Base-by-base conservation (phyloP, 495 filamentous ascomycete species). In the Xeromyces bisporus region DNA sequence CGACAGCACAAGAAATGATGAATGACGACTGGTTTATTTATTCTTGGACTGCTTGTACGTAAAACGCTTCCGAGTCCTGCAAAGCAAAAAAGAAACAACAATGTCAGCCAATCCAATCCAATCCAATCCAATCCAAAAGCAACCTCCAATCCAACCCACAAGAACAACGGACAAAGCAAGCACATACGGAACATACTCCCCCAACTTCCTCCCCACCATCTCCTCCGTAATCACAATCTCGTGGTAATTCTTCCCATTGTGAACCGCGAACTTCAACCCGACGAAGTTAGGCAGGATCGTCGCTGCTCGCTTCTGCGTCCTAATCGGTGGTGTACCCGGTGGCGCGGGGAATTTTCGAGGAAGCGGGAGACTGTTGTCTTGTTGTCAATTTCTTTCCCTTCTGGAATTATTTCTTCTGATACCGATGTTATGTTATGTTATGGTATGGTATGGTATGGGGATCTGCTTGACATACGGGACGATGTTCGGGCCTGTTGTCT, bases 241-340 rank as follows among this genome's bases (percentile, higher is more conserved):
- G 37, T 80, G 52, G 49, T 97, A 97, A 1, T 66, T 71, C 68
- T 93, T 96, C 41, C 89, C 89, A 53, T 94, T 96, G 49, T 97
- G 79, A 13, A 97, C 71, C 46, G 87, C 79, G 56, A 96, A 97
- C 46, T 72, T 77, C 41, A 92, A 61, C 5, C 89, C 91, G 16
- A 97, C 85, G 54, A 96, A 96, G 52, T 82, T 91, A 23, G 89
- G 89, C 14, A 96, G 70, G 46, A 97, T 94, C 26, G 89, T 96
- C 25, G 89, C 89, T 32, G 71, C 66, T 40, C 89, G 79, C 18
- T 87, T 86, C 53, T 82, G 78, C 12, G 89, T 97, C 40, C 69
- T 74, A 55, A 96, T 87, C 6, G 84, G 81, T 23, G 67, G 69
- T 4, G 67, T 58, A 42, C 77, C 79, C 0, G 72, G 63, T 16